phyloP scores from a whole-genome alignment of 306 rosid genomes.

The Sindora glabra region DNA sequence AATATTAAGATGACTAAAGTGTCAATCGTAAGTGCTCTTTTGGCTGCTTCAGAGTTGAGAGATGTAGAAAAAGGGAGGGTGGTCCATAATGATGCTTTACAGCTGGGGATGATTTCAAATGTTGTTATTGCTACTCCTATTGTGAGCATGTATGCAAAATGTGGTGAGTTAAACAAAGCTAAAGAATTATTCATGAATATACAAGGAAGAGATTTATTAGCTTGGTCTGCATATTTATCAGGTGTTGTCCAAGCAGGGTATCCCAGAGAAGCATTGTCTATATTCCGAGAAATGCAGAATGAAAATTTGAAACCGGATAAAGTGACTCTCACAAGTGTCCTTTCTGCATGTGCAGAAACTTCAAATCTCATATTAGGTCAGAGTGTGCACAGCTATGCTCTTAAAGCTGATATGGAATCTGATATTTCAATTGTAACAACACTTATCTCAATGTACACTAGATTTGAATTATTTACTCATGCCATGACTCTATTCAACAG shows the following conservation, averaged over 20 bases:
- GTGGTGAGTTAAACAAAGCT: slow-evolving; percentile 51
- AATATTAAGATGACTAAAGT: slow-evolving; percentile 37
- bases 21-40: slow-evolving; percentile 37
- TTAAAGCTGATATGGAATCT: slow-evolving; percentile 36
- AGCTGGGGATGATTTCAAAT: slow-evolving; percentile 32
- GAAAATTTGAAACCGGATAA: slow-evolving; percentile 39
- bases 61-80: slow-evolving; percentile 48
- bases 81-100: slow-evolving; percentile 36
- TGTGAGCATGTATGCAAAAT: slow-evolving; percentile 55
- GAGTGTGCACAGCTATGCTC: slow-evolving; percentile 44
- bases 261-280: slow-evolving; percentile 39
- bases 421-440: slow-evolving; percentile 42
- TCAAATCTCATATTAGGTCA: slow-evolving; percentile 38
- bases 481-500: slow-evolving; percentile 38
- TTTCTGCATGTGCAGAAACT: slow-evolving; percentile 46
- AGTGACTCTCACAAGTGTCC: slow-evolving; percentile 30
- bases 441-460: slow-evolving; percentile 53
- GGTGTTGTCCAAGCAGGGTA: slow-evolving; percentile 55
- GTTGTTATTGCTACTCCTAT: slow-evolving; percentile 46
- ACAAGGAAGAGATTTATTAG: slow-evolving; percentile 43
- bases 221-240: slow-evolving; percentile 59
- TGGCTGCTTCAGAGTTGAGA: slow-evolving; percentile 56
- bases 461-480: slow-evolving; percentile 25
- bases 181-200: slow-evolving; percentile 36
- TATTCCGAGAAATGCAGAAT: slow-evolving; percentile 37